Evolutionary conservation across 345 rosid species (phyloP), one percentile per base, ranked within the genome.

Genomic region (Fremontodendron californicum): DNA sequence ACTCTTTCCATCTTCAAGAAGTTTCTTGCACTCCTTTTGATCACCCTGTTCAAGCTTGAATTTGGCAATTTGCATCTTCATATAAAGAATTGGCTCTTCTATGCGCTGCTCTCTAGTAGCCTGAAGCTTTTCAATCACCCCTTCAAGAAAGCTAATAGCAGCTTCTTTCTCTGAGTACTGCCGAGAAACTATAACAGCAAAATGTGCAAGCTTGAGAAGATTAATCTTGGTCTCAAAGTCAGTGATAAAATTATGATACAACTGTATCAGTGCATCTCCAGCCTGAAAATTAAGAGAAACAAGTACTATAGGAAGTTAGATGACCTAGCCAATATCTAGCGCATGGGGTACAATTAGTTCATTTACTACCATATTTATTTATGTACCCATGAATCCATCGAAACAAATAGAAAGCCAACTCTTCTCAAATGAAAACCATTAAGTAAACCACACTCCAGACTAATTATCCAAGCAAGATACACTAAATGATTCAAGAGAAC

Each of bases 141-240:
- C 92, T 65, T 91, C 89, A 48, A 96, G 98, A 85, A 89, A 96
- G 65, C 82, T 76, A 77, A 91, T 90, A 6, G 98, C 98, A 79
- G 98, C 97, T 80, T 94, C 97, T 86, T 91, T 96, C 92, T 92
- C 98, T 43, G 92, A 6, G 87, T 94, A 94, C 82, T 88, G 98
- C 74, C 94, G 83, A 23, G 99, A 96, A 73, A 96, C 97, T 48
- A 92, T 90, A 61, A 90, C 97, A 43, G 98, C 93, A 78, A 96
- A 94, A 80, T 94, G 99, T 0, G 98, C 97, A 79, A 96, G 98
- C 89, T 94, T 96, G 79, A 96, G 92, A 71, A 89, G 99, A 82
- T 96, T 96, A 83, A 96, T 94, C 89, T 92, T 96, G 61, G 98
- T 94, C 92, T 94, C 99, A 69, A 96, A 96, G 75, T 96, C 99